Evolutionary conservation across 768 basidiomycete species (phyloP), one percentile per base, ranked within the genome.

Genomic region (Amanita jacksonii): DNA sequence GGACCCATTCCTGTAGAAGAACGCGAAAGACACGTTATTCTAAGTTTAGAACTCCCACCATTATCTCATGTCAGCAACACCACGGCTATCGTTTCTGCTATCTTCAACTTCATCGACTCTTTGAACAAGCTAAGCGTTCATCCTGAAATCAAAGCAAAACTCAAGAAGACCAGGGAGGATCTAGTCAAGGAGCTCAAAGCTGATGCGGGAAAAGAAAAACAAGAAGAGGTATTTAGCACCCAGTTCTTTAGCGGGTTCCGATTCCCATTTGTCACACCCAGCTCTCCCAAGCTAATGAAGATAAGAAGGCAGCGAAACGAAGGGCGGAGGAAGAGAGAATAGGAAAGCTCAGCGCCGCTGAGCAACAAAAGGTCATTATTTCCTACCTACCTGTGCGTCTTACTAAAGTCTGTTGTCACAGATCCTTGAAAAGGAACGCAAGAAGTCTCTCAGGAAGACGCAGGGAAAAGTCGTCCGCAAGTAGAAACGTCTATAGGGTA

Each of bases 81-180:
- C 13, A 50, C 71, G 12, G 71, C 72, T 10, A 68, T 93, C 51
- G 67, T 93, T 43, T 59, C 76, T 25, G 76, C 80, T 24, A 55
- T 75, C n/a, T 85, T 93, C 64, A 69, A 77, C 31, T 72, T 93
- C 48, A 69, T 89, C 49, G 91, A 96, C 58, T 60, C 72, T 13
- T 60, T 92, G 41, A 61, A 63, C 47, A 71, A 74, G 54, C 51
- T 77, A 22, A 66, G 66, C 42, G 64, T 91, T 38, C 79, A 88
- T 19, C 85, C 90, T 10, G 91, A 94, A 67, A 91, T 89, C 38
- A 77, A 74, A 56, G 58, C 58, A 33, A 94, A 93, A 66, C 70
- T 93, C 41, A 75, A 69, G 57, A 86, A 77, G 61, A 69, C 67
- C 18, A 72, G 91, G 39, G 81, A 90, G 40, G 81, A 82, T 13